A percentile compares a stretch with the other conserved stretches of the same genome.
These are phyloP conservation scores for Lachancea meyersii DNA, from an alignment of 805 yeast species.

Conservation along the genomic window DNA sequence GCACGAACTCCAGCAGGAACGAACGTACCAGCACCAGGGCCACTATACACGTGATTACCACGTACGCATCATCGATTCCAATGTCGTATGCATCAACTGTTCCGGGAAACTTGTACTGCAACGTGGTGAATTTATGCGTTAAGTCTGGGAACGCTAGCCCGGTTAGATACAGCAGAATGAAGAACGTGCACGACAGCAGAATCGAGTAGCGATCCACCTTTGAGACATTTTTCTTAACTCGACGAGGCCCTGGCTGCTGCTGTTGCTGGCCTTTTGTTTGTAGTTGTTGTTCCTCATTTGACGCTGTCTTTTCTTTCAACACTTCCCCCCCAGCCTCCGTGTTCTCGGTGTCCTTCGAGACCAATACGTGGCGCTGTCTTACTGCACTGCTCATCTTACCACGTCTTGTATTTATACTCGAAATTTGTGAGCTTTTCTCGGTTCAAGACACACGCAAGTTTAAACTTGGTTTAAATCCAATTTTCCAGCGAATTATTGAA, in stretches of 20 bases:
- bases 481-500: too few species aligned
- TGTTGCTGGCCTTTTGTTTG: not conserved
- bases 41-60: conserved; percentile 51
- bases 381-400: not conserved
- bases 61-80: conserved; percentile 49
- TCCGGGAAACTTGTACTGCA: conserved; percentile 36
- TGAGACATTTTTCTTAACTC: conserved; percentile 7
- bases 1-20: conserved; percentile 48
- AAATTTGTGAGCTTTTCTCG: not conserved
- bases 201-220: conserved; percentile 27
- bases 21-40: conserved; percentile 53
- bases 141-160: conserved; percentile 22
- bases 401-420: not conserved
- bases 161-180: conserved; percentile 19
- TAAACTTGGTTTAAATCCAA: too few species aligned
- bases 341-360: not conserved
- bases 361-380: not conserved
- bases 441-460: too few species aligned
- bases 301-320: not conserved
- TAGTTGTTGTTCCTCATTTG: not conserved
- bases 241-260: not conserved
- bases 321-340: not conserved
- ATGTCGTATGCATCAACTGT: conserved; percentile 40
- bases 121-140: conserved; percentile 35
- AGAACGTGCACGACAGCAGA: conserved; percentile 21